Evolutionary conservation across 2,329 filamentous ascomycete species (phyloP).

Genomic region (Fusarium keratoplasticum): DNA sequence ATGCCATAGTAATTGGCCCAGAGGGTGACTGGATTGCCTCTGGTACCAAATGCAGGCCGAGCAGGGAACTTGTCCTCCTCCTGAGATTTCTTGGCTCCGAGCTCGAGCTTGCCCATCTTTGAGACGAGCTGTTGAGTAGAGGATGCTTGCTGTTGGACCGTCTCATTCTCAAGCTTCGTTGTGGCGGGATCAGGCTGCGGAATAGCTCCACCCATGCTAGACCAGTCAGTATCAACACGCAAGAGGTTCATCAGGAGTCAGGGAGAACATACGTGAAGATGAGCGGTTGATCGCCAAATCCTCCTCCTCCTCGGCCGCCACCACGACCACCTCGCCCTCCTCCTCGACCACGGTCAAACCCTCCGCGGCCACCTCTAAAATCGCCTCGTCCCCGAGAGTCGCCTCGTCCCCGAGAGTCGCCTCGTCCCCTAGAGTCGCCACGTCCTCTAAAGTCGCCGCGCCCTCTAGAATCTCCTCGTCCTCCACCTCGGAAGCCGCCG

Average conservation of each 20-base stretch:
- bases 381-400: background rate
- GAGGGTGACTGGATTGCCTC: constrained; percentile 56
- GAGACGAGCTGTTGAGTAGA: constrained; percentile 46
- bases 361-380: constrained; percentile 17
- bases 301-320: constrained; percentile 26
- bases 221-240: constrained; percentile 11
- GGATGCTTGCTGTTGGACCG: constrained; percentile 48
- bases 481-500: constrained; percentile 29
- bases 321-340: constrained; percentile 40
- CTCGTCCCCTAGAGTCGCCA: constrained; percentile 2
- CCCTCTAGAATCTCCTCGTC: constrained; percentile 25
- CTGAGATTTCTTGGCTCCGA: constrained; percentile 36
- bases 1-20: constrained; percentile 68
- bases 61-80: constrained; percentile 53
- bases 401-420: constrained; percentile 14
- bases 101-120: constrained; percentile 52
- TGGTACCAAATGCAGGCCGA: constrained; percentile 62
- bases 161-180: constrained; percentile 54
- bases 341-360: constrained; percentile 34
- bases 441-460: constrained; percentile 26
- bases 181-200: constrained; percentile 44
- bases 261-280: constrained; percentile 38
- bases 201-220: constrained; percentile 39
- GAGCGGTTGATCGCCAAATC: constrained; percentile 8
- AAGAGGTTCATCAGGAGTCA: background rate